Conservation (phyloP, 2,329 filamentous ascomycete genomes). For the Penicillium sp. region DNA sequence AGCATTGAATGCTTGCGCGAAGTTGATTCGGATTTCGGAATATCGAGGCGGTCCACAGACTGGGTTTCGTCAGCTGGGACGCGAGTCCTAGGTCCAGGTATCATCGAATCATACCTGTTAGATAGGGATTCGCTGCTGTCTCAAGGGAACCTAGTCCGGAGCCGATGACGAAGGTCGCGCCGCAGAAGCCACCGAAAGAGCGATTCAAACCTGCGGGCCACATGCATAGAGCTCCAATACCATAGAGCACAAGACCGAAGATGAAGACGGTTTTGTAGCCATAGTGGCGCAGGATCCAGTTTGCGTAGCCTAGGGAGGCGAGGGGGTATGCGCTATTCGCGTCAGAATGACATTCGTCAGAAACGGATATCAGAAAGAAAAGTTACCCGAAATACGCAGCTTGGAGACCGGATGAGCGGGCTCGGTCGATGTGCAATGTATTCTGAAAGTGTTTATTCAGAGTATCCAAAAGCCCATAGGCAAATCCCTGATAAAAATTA, state of each 20-base stretch:
- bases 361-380: constrained; percentile 10
- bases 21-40: constrained; percentile 74
- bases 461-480: constrained; percentile 53
- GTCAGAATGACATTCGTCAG: not conserved
- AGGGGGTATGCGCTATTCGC: constrained; percentile 52
- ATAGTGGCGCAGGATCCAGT: constrained; percentile 67
- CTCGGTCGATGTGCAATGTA: constrained; percentile 55
- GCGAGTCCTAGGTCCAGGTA: not conserved
- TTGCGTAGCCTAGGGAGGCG: constrained; percentile 55
- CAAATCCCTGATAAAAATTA: constrained; percentile 40
- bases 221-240: constrained; percentile 75
- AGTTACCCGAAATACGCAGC: constrained; percentile 64
- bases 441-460: constrained; percentile 61
- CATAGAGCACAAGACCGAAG: constrained; percentile 68
- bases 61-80: constrained; percentile 30
- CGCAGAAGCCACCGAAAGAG: constrained; percentile 74
- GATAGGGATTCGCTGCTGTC: constrained; percentile 76
- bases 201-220: constrained; percentile 76
- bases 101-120: constrained; percentile 53
- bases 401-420: constrained; percentile 63
- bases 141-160: constrained; percentile 73
- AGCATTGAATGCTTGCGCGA: constrained; percentile 76
- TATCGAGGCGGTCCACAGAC: constrained; percentile 75
- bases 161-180: constrained; percentile 70
- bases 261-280: constrained; percentile 84